These are phyloP conservation scores for Boletellus sp. DNA, from an alignment of 1,284 basidiomycete species.

Conservation along the genomic window DNA sequence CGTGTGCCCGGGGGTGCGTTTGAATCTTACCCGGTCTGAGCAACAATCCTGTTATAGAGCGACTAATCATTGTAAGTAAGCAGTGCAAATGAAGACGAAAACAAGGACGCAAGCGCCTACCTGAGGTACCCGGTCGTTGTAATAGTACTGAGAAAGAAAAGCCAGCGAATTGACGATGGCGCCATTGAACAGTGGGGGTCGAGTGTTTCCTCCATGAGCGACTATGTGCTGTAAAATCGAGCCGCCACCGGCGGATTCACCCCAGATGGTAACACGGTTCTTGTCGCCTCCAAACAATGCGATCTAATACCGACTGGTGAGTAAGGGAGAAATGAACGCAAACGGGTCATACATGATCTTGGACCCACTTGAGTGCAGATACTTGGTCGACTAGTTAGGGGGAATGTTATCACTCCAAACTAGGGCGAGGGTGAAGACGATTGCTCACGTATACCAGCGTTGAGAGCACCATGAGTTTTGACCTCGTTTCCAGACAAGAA, in stretches of 20 bases:
- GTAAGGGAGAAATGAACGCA: background rate
- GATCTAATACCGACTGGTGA: constrained; percentile 17
- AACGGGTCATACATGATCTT: constrained; percentile 21
- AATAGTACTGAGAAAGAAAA: constrained; percentile 30
- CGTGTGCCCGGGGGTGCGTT: too few relatives aligned
- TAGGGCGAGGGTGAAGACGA: background rate
- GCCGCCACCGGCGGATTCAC: constrained; percentile 22
- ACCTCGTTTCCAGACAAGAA: constrained; percentile 29
- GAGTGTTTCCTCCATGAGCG: constrained; percentile 18
- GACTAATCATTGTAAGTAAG: constrained; percentile 4
- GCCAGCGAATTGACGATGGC: constrained; percentile 27
- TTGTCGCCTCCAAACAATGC: constrained; percentile 27
- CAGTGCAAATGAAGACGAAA: background rate
- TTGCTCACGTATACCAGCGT: constrained; percentile 31
- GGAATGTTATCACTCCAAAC: background rate
- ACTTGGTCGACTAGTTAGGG: constrained; percentile 26
- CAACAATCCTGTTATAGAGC: constrained; percentile 18
- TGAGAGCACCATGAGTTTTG: constrained; percentile 27
- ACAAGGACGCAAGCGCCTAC: constrained; percentile 1
- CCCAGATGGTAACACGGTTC: constrained; percentile 30
- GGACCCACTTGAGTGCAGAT: constrained; percentile 32
- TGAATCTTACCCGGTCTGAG: constrained; percentile 11
- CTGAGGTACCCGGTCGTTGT: constrained; percentile 21
- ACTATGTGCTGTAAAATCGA: constrained; percentile 21
- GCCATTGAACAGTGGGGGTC: constrained; percentile 18